phyloP scores from a whole-genome alignment of 148 eudicot genomes.

The Persicaria maculosa region DNA sequence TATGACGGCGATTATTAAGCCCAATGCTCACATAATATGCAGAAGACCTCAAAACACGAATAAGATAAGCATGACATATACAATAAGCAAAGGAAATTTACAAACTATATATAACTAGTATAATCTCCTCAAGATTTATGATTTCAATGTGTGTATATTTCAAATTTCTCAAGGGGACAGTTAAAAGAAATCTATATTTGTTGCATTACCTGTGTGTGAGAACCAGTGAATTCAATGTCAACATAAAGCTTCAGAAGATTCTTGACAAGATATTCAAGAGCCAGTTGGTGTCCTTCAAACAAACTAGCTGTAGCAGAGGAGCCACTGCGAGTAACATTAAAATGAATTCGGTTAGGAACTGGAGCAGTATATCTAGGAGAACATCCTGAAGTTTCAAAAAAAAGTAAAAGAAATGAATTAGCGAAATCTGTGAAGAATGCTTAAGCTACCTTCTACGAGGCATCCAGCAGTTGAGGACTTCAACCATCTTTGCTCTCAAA shows the following conservation, averaged over 20 bases:
- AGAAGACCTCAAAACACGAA: too few relatives aligned
- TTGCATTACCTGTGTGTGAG: slow-evolving; percentile 85
- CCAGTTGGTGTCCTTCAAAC: slow-evolving; percentile 89
- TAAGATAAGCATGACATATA: too few relatives aligned
- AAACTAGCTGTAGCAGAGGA: slow-evolving; percentile 66
- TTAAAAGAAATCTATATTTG: background rate
- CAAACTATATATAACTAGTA: too few relatives aligned
- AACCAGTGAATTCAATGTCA: slow-evolving; percentile 97
- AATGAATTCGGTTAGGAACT: background rate
- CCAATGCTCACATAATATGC: too few relatives aligned
- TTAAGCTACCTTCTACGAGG: slow-evolving; percentile 67
- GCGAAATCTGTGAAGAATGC: background rate
- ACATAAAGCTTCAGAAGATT: slow-evolving; percentile 95
- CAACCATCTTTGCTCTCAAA: slow-evolving; percentile 96
- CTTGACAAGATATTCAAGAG: slow-evolving; percentile 76
- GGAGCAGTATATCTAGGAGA: background rate
- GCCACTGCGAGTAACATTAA: slow-evolving; percentile 46
- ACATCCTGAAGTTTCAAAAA: background rate
- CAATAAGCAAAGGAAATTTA: too few relatives aligned
- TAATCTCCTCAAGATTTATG: too few relatives aligned
- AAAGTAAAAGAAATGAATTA: background rate
- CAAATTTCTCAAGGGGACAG: background rate
- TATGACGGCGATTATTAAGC: too few relatives aligned
- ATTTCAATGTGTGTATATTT: too few relatives aligned
- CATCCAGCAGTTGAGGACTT: slow-evolving; percentile 98